Conservation (phyloP, 2,329 filamentous ascomycete genomes). For the Cucurbitaria berberidis region DNA sequence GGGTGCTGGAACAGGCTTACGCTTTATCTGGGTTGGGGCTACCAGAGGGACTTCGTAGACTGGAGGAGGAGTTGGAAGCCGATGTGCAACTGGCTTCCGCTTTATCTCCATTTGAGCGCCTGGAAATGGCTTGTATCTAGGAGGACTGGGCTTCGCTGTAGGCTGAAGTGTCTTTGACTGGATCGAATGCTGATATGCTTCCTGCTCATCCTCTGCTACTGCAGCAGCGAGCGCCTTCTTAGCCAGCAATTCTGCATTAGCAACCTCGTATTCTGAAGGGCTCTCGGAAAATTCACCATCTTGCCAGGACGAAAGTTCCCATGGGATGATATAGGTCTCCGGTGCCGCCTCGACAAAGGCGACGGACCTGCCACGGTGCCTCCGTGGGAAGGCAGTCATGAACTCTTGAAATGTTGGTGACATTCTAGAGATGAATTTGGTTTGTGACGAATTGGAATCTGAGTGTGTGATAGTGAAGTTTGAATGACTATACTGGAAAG, state of each 20-base stretch:
- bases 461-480: not conserved
- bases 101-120: too few relatives aligned
- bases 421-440: not conserved
- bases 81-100: too few relatives aligned
- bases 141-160: too few relatives aligned
- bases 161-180: too few relatives aligned
- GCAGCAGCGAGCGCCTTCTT: not conserved
- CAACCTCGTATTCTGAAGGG: not conserved
- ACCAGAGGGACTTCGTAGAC: too few relatives aligned
- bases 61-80: too few relatives aligned
- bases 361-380: not conserved
- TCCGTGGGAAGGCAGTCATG: not conserved
- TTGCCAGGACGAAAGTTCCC: not conserved
- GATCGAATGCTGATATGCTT: too few relatives aligned
- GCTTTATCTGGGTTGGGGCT: too few relatives aligned
- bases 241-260: not conserved
- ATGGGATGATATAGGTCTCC: not conserved
- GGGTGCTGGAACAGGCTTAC: too few relatives aligned
- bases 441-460: not conserved
- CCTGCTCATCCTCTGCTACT: not conserved
- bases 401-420: not conserved
- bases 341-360: not conserved
- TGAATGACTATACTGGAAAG: not conserved
- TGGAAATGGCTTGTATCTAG: too few relatives aligned
- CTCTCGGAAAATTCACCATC: not conserved